phyloP scores from a whole-genome alignment of 2,329 filamentous ascomycete genomes.

The Madurella mycetomatis region DNA sequence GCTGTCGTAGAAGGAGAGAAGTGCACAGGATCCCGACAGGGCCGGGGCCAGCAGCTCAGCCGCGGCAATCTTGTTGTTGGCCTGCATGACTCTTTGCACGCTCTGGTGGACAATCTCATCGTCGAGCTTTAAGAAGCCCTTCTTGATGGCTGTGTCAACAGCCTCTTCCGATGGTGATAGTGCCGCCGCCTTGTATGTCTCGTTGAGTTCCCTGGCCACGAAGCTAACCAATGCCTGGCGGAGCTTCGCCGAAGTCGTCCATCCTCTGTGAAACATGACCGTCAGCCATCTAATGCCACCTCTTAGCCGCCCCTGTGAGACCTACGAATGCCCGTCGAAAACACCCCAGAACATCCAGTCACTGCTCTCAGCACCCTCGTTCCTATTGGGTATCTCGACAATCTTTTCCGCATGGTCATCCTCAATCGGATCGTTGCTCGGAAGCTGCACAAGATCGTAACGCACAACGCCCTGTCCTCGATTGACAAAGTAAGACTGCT shows the following conservation, averaged over 20 bases:
- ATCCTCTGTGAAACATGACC: conserved; percentile 58
- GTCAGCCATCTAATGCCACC: conserved; percentile 20
- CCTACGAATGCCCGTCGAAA: conserved; percentile 92
- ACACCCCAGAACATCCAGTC: conserved; percentile 99
- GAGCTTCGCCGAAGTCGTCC: conserved; percentile 96
- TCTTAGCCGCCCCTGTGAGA: conserved; percentile 25
- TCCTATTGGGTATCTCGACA: conserved; percentile 72
- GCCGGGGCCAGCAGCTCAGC: conserved; percentile 90
- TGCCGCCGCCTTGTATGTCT: conserved; percentile 74
- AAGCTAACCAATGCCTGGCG: conserved; percentile 88
- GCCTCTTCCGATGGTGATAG: conserved; percentile 70
- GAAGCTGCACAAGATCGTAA: conserved; percentile 91
- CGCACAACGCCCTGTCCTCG: conserved; percentile 86
- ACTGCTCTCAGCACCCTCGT: conserved; percentile 46
- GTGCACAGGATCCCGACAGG: conserved; percentile 91
- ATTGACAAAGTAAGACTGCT: conserved; percentile 88
- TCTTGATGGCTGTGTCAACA: conserved; percentile 88
- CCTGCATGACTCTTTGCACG: conserved; percentile 84
- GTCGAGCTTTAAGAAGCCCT: conserved; percentile 81
- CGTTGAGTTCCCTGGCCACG: conserved; percentile 87
- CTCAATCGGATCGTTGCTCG: conserved; percentile 96
- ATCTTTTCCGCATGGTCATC: conserved; percentile 99
- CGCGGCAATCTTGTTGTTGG: conserved; percentile 82
- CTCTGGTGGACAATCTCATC: conserved; percentile 93
- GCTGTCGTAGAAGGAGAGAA: conserved; percentile 94